A percentile compares a stretch with the other conserved stretches of the same genome.
Evolutionary conservation across 352 stramenopile genomes (phyloP).

Genomic region (Saprolegnia diclina): DNA sequence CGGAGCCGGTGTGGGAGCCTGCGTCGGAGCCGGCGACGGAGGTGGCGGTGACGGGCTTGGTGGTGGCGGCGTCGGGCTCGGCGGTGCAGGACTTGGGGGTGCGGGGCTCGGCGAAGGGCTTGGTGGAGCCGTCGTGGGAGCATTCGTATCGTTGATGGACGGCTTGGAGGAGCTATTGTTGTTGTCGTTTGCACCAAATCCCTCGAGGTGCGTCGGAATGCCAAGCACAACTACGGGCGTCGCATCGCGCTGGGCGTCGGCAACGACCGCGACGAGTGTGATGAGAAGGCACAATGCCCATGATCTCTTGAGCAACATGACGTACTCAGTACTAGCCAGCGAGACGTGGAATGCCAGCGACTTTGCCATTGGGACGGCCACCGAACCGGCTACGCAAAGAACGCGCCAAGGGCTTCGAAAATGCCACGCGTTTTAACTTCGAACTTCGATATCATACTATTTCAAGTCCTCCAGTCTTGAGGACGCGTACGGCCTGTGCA

Average conservation of each 20-base stretch:
- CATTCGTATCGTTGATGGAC: not conserved
- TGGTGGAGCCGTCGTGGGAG: not conserved
- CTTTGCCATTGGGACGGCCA: not conserved
- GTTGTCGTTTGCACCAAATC: not conserved
- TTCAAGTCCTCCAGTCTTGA: not conserved
- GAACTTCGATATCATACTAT: not conserved
- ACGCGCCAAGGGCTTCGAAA: not conserved
- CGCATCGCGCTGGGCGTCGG: not conserved
- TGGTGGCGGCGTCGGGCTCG: not conserved
- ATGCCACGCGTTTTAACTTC: not conserved
- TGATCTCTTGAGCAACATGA: not conserved
- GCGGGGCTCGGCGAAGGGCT: not conserved
- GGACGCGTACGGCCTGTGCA: not conserved
- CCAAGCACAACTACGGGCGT: not conserved
- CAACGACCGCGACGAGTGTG: not conserved
- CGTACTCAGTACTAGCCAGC: not conserved
- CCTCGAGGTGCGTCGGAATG: not conserved
- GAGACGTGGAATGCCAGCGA: constrained; percentile 3
- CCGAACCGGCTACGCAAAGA: constrained; percentile 7
- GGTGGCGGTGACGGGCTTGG: not conserved
- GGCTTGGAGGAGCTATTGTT: not conserved
- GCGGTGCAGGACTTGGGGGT: not conserved
- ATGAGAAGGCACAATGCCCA: not conserved
- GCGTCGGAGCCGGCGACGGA: not conserved
- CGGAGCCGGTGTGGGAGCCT: not conserved